These are phyloP conservation scores for Thalassia testudinum DNA, from an alignment of 116 monocot genomes.

Conservation along the genomic window DNA sequence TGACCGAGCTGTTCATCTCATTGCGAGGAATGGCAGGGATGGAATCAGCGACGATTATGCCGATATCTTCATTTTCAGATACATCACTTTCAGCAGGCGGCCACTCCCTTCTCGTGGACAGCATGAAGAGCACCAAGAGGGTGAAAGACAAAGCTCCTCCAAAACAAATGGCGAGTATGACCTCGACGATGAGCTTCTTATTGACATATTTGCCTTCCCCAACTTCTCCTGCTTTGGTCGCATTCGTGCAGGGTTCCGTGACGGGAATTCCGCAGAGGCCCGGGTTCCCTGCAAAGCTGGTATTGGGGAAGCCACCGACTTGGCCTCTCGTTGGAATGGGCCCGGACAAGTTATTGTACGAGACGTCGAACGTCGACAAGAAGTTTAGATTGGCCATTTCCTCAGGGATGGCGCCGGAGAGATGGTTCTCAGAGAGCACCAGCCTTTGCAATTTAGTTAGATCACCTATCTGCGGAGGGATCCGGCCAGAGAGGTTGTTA, in stretches of 20 bases:
- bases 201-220: background rate
- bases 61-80: background rate
- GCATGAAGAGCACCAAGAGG: background rate
- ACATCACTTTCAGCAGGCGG: background rate
- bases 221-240: background rate
- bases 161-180: conserved; percentile 4
- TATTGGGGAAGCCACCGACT: conserved; percentile 25
- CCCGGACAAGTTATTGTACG: conserved; percentile 58
- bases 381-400: conserved; percentile 45
- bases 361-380: conserved; percentile 52
- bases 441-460: conserved; percentile 51
- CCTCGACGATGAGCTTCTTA: conserved; percentile 21
- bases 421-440: conserved; percentile 55
- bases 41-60: background rate
- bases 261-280: conserved; percentile 18
- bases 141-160: background rate
- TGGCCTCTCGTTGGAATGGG: conserved; percentile 41
- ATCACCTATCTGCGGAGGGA: conserved; percentile 37
- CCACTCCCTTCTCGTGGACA: background rate
- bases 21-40: background rate
- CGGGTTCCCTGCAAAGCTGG: conserved; percentile 39
- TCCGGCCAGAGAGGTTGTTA: conserved; percentile 50
- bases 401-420: conserved; percentile 48
- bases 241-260: background rate
- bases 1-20: background rate